phyloP scores from a whole-genome alignment of 192 early-diverging fungal species.

The Linnemannia exigua region DNA sequence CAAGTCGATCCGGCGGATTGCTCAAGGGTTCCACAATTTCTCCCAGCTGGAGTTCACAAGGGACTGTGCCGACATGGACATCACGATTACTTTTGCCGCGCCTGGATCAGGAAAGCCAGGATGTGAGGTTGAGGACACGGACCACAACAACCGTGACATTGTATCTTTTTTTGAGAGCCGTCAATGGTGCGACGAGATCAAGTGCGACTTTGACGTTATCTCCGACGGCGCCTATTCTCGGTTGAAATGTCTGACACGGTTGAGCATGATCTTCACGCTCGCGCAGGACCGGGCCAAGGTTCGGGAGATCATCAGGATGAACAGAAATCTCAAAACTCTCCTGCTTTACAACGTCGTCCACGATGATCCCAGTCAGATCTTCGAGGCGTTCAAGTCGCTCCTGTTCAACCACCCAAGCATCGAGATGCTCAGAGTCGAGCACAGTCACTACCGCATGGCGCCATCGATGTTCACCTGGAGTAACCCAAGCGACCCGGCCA shows the following conservation, averaged over 20 bases:
- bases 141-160: background rate
- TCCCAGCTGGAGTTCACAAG: background rate
- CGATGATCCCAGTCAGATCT: conserved; percentile 5
- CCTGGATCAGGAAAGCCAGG: background rate
- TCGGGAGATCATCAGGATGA: background rate
- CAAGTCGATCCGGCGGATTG: background rate
- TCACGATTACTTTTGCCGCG: background rate
- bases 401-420: background rate
- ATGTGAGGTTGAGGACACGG: background rate
- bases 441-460: background rate
- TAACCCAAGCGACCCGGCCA: background rate
- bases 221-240: background rate
- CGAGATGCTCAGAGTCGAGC: background rate
- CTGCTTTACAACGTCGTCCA: background rate
- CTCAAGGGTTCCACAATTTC: background rate
- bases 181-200: background rate
- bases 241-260: background rate
- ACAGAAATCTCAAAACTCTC: background rate
- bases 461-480: background rate
- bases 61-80: background rate
- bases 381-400: background rate
- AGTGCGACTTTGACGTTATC: background rate
- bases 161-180: background rate
- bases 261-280: background rate
- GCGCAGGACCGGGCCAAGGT: background rate